A percentile compares a stretch with the other conserved stretches of the same genome.
phyloP scores from a whole-genome alignment of 176 grass and related monocot species.

The Elaeis guineensis region DNA sequence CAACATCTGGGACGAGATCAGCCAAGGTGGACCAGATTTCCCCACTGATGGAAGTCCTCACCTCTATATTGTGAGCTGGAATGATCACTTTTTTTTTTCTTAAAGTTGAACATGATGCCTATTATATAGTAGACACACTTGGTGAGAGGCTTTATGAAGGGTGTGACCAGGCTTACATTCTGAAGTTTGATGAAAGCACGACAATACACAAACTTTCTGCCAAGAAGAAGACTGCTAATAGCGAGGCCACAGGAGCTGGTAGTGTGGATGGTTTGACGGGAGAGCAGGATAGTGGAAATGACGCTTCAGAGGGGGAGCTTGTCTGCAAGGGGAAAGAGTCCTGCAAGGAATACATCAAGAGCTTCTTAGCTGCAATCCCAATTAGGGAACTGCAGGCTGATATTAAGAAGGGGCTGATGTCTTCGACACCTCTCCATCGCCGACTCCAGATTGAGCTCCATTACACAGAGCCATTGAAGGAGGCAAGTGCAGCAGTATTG shows the following conservation, averaged over 20 bases:
- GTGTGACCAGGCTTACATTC: conserved; percentile 14
- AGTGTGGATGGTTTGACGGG: not conserved
- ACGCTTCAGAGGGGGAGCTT: not conserved
- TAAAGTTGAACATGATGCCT: conserved; percentile 9
- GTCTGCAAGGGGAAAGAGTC: conserved; percentile 13
- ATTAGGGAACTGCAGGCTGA: conserved; percentile 14
- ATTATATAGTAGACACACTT: conserved; percentile 15
- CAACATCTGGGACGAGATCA: conserved; percentile 20
- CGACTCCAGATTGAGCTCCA: conserved; percentile 15
- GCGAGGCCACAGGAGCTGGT: not conserved
- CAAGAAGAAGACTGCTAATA: not conserved
- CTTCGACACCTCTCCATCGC: conserved; percentile 3
- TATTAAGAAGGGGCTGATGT: conserved; percentile 4
- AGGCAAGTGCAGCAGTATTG: no score
- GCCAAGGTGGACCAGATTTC: not conserved
- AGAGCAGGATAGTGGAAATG: not conserved
- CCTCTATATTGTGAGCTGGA: conserved; percentile 15
- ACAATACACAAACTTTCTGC: not conserved
- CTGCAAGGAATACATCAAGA: conserved; percentile 19
- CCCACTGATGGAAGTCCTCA: not conserved
- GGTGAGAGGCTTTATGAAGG: conserved; percentile 17
- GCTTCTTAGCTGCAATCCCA: conserved; percentile 6
- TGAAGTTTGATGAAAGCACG: conserved; percentile 15
- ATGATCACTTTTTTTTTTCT: conserved; percentile 20
- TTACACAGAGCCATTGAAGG: not conserved